phyloP scores from a whole-genome alignment of 495 filamentous ascomycete genomes.

The Aspergillus cristatus region DNA sequence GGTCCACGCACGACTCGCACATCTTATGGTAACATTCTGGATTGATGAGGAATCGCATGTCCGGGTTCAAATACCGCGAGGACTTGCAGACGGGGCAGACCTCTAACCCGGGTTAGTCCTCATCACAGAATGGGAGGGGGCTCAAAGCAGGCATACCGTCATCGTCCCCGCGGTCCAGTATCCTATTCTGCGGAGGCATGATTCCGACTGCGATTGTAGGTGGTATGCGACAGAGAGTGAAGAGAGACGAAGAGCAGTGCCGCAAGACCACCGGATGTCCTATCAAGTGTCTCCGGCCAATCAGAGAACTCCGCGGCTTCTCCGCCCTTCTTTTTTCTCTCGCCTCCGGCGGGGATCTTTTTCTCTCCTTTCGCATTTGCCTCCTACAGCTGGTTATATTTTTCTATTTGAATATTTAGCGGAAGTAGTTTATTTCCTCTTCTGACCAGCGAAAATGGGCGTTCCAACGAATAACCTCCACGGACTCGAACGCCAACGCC shows the following conservation, averaged over 20 bases:
- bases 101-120: constrained; percentile 41
- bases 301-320: constrained; percentile 8
- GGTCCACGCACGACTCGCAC: constrained; percentile 90
- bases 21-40: constrained; percentile 98
- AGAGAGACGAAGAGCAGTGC: constrained; percentile 2
- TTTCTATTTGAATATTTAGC: constrained; percentile 8
- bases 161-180: constrained; percentile 35
- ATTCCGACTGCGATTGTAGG: constrained; percentile 1
- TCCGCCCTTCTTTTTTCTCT: constrained; percentile 15
- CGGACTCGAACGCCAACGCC: constrained; percentile 63
- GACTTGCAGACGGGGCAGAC: constrained; percentile 97
- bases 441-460: too few relatives aligned
- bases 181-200: constrained; percentile 28
- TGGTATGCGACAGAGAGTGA: constrained; percentile 3
- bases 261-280: background rate
- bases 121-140: background rate
- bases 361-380: constrained; percentile 3
- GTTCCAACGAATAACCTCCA: constrained; percentile 23
- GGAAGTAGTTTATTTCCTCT: too few relatives aligned
- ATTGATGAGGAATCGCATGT: constrained; percentile 91
- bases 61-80: constrained; percentile 83
- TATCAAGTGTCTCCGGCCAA: constrained; percentile 12
- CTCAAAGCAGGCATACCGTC: constrained; percentile 30
- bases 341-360: constrained; percentile 1
- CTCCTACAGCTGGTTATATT: constrained; percentile 2